Evolutionary conservation across 2,329 filamentous ascomycete genomes (phyloP).

Genomic region (Chaetomium sp.): DNA sequence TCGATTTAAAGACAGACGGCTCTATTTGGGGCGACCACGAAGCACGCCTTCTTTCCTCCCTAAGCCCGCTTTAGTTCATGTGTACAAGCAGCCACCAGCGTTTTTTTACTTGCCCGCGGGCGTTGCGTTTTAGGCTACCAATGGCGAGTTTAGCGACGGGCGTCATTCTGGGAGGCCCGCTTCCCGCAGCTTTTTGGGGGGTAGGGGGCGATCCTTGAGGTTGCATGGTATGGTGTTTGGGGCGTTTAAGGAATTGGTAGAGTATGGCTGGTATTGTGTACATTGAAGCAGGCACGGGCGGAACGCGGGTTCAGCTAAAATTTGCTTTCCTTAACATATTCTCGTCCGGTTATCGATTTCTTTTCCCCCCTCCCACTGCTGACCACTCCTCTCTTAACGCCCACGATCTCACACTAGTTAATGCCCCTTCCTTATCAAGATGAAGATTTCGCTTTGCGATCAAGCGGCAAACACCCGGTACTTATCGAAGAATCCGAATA

Average conservation of each 20-base stretch:
- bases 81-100: conserved; percentile 4
- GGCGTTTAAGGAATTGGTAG: conserved; percentile 9
- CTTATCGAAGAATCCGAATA: conserved; percentile 26
- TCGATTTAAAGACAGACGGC: neutral
- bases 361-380: neutral
- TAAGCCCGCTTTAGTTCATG: neutral
- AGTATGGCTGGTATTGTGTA: conserved; percentile 10
- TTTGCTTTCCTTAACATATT: neutral
- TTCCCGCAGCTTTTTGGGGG: neutral
- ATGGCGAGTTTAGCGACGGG: neutral
- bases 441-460: neutral
- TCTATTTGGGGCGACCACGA: neutral
- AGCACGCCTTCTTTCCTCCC: neutral
- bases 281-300: conserved; percentile 15
- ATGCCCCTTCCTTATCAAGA: neutral
- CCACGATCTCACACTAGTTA: neutral
- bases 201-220: neutral
- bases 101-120: neutral
- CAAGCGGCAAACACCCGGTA: conserved; percentile 19
- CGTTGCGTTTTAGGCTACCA: neutral
- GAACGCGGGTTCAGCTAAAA: neutral
- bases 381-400: neutral
- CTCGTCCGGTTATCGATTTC: neutral
- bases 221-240: conserved; percentile 11
- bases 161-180: neutral